These are phyloP conservation scores for Candida sithepensis DNA, from an alignment of 805 yeast species.

Conservation along the genomic window DNA sequence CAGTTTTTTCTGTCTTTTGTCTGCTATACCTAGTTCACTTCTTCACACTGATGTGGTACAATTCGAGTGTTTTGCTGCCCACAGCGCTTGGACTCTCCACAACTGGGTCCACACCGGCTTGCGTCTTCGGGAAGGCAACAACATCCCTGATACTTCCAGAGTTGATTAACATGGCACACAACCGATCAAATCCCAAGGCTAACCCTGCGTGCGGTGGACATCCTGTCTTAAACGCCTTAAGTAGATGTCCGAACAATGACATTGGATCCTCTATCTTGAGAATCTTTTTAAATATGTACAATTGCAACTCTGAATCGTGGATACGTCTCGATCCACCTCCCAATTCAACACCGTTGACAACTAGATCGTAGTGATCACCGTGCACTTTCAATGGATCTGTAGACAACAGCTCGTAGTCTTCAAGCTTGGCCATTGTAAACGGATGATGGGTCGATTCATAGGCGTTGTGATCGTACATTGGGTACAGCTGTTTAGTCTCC, in stretches of 20 bases:
- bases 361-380: constrained; percentile 94
- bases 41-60: constrained; percentile 46
- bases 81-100: constrained; percentile 82
- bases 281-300: constrained; percentile 62
- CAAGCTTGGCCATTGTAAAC: constrained; percentile 83
- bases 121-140: constrained; percentile 92
- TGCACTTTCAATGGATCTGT: constrained; percentile 57
- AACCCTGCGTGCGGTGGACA: constrained; percentile 99
- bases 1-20: background rate
- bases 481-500: constrained; percentile 40
- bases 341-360: constrained; percentile 88
- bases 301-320: constrained; percentile 80
- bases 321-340: constrained; percentile 98
- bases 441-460: constrained; percentile 91
- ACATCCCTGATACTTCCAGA: constrained; percentile 82
- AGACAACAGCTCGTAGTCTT: constrained; percentile 58
- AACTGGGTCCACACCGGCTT: constrained; percentile 82
- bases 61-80: constrained; percentile 42
- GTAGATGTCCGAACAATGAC: constrained; percentile 76
- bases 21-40: background rate
- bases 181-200: constrained; percentile 91
- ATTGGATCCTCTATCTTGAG: constrained; percentile 58
- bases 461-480: constrained; percentile 48
- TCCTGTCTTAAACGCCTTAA: constrained; percentile 79
- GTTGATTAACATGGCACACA: constrained; percentile 88